Evolutionary conservation across 345 rosid genomes (phyloP), one percentile per base, ranked within the genome.

Genomic region (Eucalyptus sideroxylon): DNA sequence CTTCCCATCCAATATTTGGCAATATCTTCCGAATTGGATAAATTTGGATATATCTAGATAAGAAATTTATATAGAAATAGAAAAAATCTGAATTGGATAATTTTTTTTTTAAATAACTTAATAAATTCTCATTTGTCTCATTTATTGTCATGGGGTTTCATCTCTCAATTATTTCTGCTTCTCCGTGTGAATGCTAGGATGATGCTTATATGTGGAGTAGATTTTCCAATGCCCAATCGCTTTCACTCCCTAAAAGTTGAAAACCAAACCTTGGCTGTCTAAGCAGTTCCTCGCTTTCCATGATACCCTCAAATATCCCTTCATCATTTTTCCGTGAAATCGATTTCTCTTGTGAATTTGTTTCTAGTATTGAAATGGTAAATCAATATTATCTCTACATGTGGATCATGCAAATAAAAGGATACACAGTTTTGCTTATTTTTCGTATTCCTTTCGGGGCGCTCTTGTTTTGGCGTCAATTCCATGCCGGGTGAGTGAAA

Each of bases 151-250:
- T 2, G 26, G 1, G 26, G 2, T 53, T 53, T 53, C 11, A 1
- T 0, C 59, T 21, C 59, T 53, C 11, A 21, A 53, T 53, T 53
- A 2, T 53, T 53, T 53, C 59, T 53, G 21, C 26, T 21, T 53
- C 11, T 53, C 2, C 3, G 2, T 0, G 4, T n/a, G 91, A 56
- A 91, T 92, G 95, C 93, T 24, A 90, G 95, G 97, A 96, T 92
- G 99, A 97, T 87, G 85, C 94, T 83, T 50, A n/a, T 90, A 62
- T 91, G 95, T 98, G 98, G 98, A 95, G 97, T 60, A 60, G 31
- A 60, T 3, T 27, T 60, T 60, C 4, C 1, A 3, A 2, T 60
- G 4, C 16, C 26, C 3, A 1, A 7, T 62, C 9, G 4, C 16
- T 27, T 27, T 27, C 31, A 27, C 31, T 60, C 9, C 9, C 16